Percentiles rank a stretch among this genome's conserved stretches.
phyloP scores from a whole-genome alignment of 257 asterid species.

The Apocynum venetum region DNA sequence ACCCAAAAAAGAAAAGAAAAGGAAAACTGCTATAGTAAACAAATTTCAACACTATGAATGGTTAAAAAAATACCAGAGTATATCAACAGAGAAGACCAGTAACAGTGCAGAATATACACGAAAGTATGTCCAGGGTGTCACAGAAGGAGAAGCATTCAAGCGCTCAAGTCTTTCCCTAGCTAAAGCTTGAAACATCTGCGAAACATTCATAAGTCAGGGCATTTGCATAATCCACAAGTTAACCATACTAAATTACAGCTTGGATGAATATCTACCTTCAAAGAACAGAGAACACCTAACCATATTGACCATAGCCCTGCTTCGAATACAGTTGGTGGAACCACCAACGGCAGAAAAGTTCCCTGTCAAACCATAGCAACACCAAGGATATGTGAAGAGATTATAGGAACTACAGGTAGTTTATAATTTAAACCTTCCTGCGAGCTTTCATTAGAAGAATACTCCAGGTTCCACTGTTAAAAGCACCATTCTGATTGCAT shows the following conservation, averaged over 20 bases:
- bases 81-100: slow-evolving; percentile 65
- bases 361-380: slow-evolving; percentile 55
- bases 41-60: neutral
- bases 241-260: slow-evolving; percentile 16
- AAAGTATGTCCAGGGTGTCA: slow-evolving; percentile 78
- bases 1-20: neutral
- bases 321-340: slow-evolving; percentile 69
- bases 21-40: neutral
- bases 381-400: neutral
- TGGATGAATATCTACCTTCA: slow-evolving; percentile 45
- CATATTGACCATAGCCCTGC: slow-evolving; percentile 83
- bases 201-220: slow-evolving; percentile 19
- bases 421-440: neutral
- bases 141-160: slow-evolving; percentile 90
- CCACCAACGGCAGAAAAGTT: slow-evolving; percentile 87
- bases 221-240: slow-evolving; percentile 9
- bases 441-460: neutral
- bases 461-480: neutral
- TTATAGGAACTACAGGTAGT: neutral
- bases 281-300: slow-evolving; percentile 76
- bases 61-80: slow-evolving; percentile 61
- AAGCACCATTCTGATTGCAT: neutral
- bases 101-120: slow-evolving; percentile 86
- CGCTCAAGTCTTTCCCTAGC: slow-evolving; percentile 94
- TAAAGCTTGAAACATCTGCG: slow-evolving; percentile 97